phyloP scores from a whole-genome alignment of 768 basidiomycete genomes.

The Hericium coralloides region DNA sequence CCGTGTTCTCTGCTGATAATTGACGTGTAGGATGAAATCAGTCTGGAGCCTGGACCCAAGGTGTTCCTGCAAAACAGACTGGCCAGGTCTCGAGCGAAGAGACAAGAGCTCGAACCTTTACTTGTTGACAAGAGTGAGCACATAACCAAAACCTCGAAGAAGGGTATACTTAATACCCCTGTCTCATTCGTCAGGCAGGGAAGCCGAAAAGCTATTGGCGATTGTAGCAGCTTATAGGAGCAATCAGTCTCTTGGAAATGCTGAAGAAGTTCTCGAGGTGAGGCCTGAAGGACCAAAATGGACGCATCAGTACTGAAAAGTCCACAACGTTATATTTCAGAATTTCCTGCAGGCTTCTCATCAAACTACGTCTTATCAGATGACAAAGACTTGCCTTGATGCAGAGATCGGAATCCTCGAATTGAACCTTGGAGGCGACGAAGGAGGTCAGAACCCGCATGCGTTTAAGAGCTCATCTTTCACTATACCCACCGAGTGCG shows the following conservation, averaged over 20 bases:
- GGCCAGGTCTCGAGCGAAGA: conserved; percentile 44
- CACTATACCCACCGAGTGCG: conserved; percentile 77
- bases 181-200: conserved; percentile 32
- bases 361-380: conserved; percentile 43
- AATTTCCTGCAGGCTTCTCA: conserved; percentile 56
- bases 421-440: conserved; percentile 61
- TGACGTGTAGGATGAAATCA: conserved; percentile 43
- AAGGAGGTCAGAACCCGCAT: conserved; percentile 63
- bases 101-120: conserved; percentile 51
- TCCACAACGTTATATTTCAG: conserved; percentile 26
- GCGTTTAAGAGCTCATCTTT: conserved; percentile 80
- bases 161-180: background rate
- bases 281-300: conserved; percentile 6
- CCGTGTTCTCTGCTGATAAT: background rate
- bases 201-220: conserved; percentile 41
- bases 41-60: conserved; percentile 61
- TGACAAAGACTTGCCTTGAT: conserved; percentile 46
- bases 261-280: conserved; percentile 53
- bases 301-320: background rate
- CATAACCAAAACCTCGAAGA: conserved; percentile 3
- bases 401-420: conserved; percentile 59
- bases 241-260: conserved; percentile 43
- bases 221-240: conserved; percentile 38
- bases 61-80: conserved; percentile 78
- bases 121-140: conserved; percentile 54